Base-by-base conservation (phyloP, 371 early-diverging fungal genomes). In the Mortierella sp. region DNA sequence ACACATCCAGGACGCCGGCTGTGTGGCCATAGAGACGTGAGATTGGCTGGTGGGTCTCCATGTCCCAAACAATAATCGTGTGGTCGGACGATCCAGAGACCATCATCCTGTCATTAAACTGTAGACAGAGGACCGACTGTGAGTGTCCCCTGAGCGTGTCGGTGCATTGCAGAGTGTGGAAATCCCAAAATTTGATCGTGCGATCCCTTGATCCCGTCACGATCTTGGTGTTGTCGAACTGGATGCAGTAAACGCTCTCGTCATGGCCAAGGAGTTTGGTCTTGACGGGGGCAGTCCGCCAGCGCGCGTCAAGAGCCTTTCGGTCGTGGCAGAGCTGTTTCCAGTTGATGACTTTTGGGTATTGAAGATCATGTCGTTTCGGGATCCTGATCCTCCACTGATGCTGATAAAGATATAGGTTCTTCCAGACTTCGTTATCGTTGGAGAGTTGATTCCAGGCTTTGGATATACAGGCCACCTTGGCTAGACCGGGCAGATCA, bases 151-250 rank as follows among this genome's bases (percentile, higher is more conserved):
- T 65, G 41, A 98, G 72, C 0, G 94, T 94, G 41, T 89, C 84
- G 11, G 88, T 64, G 64, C 89, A 92, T 53, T 83, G 76, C 43
- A 89, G 87, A 32, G 86, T 87, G 44, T 82, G 63, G 30, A 92
- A 69, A 72, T 94, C 90, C 88, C 88, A 88, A 48, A 94, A 79
- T 60, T 90, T 90, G 60, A 98, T 88, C 6, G 94, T 92, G 27
- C 88, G 84, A 82, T 99, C 99, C 55, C 97, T 89, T 11, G 97
- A 96, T 11, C 99, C 98, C 0, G 95, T 94, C n/a, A 97, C 88
- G 32, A 98, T 86, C 53, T 87, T 88, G 31, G 91, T 64, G 30
- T 84, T 80, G 70, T 95, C 95, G 72, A 92, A 94, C 72, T 96
- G 98, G 26, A 98, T 83, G 69, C 97, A 97, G 72, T 99, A 96